Evolutionary conservation across 75 land plant genomes (phyloP), one percentile per base, ranked within the genome.

Genomic region (Pinus tabuliformis): DNA sequence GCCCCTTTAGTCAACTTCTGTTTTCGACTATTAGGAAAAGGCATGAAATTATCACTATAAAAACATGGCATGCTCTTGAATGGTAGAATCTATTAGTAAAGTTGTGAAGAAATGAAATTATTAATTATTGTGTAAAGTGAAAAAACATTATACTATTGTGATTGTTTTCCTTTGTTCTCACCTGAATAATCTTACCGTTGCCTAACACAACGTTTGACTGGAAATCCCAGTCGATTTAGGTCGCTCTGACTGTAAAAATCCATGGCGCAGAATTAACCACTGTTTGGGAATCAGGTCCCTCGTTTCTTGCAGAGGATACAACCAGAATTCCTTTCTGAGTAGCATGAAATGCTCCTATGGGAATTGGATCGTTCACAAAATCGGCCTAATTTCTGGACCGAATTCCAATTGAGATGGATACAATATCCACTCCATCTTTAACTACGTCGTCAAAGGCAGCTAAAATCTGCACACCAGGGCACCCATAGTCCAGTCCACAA

Each of bases 381-480:
- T 90, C 82, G 22, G 81, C 82, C 22, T 6, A 4, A 79, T 87
- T 52, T 1, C 92, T 82, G 22, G 80, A 81, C 22, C 3, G 7
- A 1, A 7, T 28, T 16, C 92, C 95, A 2, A 88, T 65, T 0
- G 95, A 92, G 15, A 83, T 76, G 57, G 95, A 88, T 20, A 95
- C 77, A 13, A 95, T 81, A 20, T 82, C 21, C 16, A 90, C 93
- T 5, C 93, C 93, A 57, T 91, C 93, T 13, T 16, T 15, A 24
- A 91, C 20, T 20, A 86, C 93, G 28, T 83, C 87, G 39, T 91
- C 83, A 39, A 86, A 88, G 17, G 82, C 91, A 15, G 87, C 89
- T n/a, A 91, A 30, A 18, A 89, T 70, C 71, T 91, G 89, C 3
- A 80, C 86, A 13, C 76, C 89, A 3, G 61, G 36, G 70, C 93